These are phyloP conservation scores for Xylariaceae sp. DNA, from an alignment of 2,329 filamentous ascomycete species.

Conservation along the genomic window DNA sequence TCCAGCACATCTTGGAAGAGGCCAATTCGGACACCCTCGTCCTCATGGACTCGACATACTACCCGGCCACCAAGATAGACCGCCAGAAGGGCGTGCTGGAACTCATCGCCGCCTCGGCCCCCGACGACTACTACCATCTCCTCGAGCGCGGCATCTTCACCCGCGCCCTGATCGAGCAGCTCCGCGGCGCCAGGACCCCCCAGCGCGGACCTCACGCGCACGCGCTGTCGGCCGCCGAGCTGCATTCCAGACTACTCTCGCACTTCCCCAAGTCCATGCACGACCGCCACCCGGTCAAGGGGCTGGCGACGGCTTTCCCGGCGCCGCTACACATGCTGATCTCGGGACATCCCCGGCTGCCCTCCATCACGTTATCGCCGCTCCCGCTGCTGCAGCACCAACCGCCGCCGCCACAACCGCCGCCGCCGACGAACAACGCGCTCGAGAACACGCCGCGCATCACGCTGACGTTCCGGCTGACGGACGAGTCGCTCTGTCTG, in stretches of 20 bases:
- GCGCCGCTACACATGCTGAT: slow-evolving; percentile 54
- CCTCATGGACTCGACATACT: slow-evolving; percentile 57
- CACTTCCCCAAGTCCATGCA: slow-evolving; percentile 50
- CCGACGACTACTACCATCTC: slow-evolving; percentile 46
- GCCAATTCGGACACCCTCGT: slow-evolving; percentile 53
- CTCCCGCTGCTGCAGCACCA: slow-evolving; percentile 35
- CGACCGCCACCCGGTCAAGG: slow-evolving; percentile 46
- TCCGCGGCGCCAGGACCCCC: slow-evolving; percentile 44
- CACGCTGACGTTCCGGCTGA: slow-evolving; percentile 48
- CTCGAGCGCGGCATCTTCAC: slow-evolving; percentile 53
- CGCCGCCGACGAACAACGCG: slow-evolving; percentile 34
- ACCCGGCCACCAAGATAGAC: slow-evolving; percentile 49
- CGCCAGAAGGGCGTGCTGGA: slow-evolving; percentile 53
- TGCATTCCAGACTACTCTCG: slow-evolving; percentile 52
- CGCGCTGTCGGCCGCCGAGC: slow-evolving; percentile 48
- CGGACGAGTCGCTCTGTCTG: slow-evolving; percentile 48
- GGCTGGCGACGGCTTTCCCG: slow-evolving; percentile 46
- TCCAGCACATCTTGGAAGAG: slow-evolving; percentile 55
- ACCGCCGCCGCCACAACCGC: background rate
- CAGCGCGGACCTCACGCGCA: slow-evolving; percentile 37
- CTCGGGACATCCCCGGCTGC: slow-evolving; percentile 49
- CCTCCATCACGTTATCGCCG: slow-evolving; percentile 54
- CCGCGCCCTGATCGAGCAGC: slow-evolving; percentile 45
- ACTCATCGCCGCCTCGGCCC: slow-evolving; percentile 52
- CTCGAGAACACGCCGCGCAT: slow-evolving; percentile 37